Conservation (phyloP, 129 eudicot species). For the Escallonia herrerae region DNA sequence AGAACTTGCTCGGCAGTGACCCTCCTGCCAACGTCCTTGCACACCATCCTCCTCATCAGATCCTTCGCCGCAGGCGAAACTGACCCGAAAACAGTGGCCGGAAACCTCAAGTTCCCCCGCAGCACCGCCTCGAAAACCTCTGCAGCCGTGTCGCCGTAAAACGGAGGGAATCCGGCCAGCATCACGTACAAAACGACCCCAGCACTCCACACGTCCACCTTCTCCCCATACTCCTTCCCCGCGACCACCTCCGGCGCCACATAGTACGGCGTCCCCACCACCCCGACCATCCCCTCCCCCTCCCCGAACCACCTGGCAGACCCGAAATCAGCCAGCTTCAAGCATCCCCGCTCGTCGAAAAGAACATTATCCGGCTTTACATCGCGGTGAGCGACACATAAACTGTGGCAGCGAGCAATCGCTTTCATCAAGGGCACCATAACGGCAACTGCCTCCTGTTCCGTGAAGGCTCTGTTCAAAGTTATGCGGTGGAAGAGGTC, state of each 20-base stretch:
- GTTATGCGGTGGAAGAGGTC: conserved; percentile 33
- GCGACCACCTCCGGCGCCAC: conserved; percentile 78
- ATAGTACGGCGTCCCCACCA: conserved; percentile 85
- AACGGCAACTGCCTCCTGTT: conserved; percentile 33
- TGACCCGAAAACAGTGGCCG: conserved; percentile 42
- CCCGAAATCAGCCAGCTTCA: conserved; percentile 62
- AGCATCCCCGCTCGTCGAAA: conserved; percentile 31
- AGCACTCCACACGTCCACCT: conserved; percentile 87
- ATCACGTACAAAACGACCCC: conserved; percentile 77
- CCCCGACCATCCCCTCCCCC: conserved; percentile 40
- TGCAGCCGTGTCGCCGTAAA: conserved; percentile 50
- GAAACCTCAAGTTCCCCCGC: conserved; percentile 64
- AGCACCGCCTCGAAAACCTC: conserved; percentile 67
- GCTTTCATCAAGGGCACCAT: conserved; percentile 48
- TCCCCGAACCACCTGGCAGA: conserved; percentile 44
- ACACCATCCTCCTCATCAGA: conserved; percentile 65
- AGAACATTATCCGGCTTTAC: conserved; percentile 56
- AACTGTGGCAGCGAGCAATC: conserved; percentile 44
- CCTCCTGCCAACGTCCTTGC: conserved; percentile 64
- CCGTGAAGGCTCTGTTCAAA: conserved; percentile 24
- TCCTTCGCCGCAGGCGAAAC: conserved; percentile 68
- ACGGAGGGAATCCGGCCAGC: conserved; percentile 75
- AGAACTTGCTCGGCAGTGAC: conserved; percentile 76
- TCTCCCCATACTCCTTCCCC: conserved; percentile 55
- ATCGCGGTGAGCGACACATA: conserved; percentile 50